Conservation (phyloP, 164 flowering plant species). For the Umbilicus rupestris region DNA sequence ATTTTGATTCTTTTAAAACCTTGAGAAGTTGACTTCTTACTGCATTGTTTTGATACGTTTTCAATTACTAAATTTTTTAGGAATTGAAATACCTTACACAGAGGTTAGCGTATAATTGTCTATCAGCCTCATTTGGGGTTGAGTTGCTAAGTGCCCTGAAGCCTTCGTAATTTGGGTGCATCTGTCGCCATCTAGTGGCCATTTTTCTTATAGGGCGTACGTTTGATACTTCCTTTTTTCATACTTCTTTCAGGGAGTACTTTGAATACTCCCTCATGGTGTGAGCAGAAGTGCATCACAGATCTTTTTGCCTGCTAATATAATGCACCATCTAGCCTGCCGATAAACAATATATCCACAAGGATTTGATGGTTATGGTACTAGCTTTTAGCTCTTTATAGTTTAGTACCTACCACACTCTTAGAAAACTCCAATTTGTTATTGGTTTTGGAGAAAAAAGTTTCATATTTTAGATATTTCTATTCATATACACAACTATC, state of each 20-base stretch:
- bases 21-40: background rate
- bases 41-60: background rate
- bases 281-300: too few relatives aligned
- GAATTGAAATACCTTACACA: background rate
- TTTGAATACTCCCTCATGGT: too few relatives aligned
- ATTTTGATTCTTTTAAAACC: background rate
- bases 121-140: background rate
- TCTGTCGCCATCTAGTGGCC: too few relatives aligned
- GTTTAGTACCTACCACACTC: too few relatives aligned
- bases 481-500: background rate
- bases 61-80: background rate
- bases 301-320: too few relatives aligned
- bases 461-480: background rate
- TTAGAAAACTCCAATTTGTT: background rate
- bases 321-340: too few relatives aligned
- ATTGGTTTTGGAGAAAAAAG: background rate
- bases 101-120: background rate
- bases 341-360: too few relatives aligned
- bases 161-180: background rate
- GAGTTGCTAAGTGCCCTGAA: background rate
- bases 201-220: too few relatives aligned
- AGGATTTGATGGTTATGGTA: too few relatives aligned
- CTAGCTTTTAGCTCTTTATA: too few relatives aligned
- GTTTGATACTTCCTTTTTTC: too few relatives aligned
- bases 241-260: too few relatives aligned